Conservation (phyloP, 2,329 filamentous ascomycete genomes). For the Botryotinia narcissicola region DNA sequence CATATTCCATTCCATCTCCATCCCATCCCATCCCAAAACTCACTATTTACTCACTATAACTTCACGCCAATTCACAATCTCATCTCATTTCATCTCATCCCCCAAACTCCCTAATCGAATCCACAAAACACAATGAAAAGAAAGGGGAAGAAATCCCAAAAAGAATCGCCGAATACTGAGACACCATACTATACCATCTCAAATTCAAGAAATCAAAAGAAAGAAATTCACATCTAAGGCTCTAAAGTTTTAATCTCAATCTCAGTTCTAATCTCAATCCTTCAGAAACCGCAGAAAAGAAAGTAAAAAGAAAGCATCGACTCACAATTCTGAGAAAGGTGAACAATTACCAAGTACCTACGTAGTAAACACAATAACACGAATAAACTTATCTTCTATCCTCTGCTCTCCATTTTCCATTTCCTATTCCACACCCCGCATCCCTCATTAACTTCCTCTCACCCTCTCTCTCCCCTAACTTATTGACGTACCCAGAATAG, state of each 20-base stretch:
- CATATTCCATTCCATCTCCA: not conserved
- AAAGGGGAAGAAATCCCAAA: not conserved
- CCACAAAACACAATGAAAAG: not conserved
- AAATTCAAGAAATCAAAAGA: not conserved
- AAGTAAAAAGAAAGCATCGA: fast-evolving
- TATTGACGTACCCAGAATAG: not conserved
- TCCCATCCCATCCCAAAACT: no score
- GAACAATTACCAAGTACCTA: not conserved
- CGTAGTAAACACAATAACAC: not conserved
- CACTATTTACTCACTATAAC: no score
- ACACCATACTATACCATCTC: not conserved
- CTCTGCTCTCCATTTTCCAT: not conserved
- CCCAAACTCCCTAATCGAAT: not conserved
- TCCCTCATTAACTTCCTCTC: no score
- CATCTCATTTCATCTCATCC: not conserved
- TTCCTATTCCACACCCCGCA: not conserved
- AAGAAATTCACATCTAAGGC: fast-evolving
- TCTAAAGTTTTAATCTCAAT: not conserved
- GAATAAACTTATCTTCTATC: not conserved
- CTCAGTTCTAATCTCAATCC: not conserved
- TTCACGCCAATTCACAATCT: no score
- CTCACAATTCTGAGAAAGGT: not conserved
- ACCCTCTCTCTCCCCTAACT: no score
- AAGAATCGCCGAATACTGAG: not conserved
- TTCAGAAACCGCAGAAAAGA: not conserved